phyloP scores from a whole-genome alignment of 805 yeast genomes.

The Pichia membranifaciens region DNA sequence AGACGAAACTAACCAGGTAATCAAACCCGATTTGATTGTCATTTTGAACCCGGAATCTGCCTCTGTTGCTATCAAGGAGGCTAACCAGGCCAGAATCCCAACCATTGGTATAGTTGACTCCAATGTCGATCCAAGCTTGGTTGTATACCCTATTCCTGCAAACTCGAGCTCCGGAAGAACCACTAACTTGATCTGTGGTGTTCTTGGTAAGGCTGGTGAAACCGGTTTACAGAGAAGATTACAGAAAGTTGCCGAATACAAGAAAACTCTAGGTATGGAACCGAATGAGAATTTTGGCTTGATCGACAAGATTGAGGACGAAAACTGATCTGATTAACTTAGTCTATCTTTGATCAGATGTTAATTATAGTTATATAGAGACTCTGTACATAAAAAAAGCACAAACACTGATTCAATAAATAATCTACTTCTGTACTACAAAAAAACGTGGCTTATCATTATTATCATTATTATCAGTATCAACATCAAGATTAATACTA shows the following conservation, averaged over 20 bases:
- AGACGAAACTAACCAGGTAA: conserved; percentile 44
- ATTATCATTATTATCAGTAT: too few species aligned
- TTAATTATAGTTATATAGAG: background rate
- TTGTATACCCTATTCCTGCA: conserved; percentile 94
- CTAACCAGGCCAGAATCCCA: conserved; percentile 76
- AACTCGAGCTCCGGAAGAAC: conserved; percentile 89
- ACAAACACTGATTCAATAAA: background rate
- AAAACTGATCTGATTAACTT: conserved; percentile 1
- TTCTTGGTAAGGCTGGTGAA: conserved; percentile 80
- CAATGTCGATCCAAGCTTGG: conserved; percentile 81
- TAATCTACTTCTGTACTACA: background rate
- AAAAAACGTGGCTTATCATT: conserved; percentile 21
- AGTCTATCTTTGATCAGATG: background rate
- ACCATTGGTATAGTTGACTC: conserved; percentile 93
- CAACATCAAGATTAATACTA: too few species aligned
- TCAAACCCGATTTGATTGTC: conserved; percentile 86
- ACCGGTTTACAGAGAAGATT: conserved; percentile 62
- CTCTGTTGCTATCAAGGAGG: conserved; percentile 73
- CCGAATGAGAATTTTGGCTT: conserved; percentile 16
- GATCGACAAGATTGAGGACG: conserved; percentile 6
- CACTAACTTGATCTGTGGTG: conserved; percentile 72
- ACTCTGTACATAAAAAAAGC: background rate
- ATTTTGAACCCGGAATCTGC: conserved; percentile 85
- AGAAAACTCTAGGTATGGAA: conserved; percentile 26
- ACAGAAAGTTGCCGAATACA: conserved; percentile 31